phyloP scores from a whole-genome alignment of 1,284 basidiomycete species.

The Phlebopus sp. region DNA sequence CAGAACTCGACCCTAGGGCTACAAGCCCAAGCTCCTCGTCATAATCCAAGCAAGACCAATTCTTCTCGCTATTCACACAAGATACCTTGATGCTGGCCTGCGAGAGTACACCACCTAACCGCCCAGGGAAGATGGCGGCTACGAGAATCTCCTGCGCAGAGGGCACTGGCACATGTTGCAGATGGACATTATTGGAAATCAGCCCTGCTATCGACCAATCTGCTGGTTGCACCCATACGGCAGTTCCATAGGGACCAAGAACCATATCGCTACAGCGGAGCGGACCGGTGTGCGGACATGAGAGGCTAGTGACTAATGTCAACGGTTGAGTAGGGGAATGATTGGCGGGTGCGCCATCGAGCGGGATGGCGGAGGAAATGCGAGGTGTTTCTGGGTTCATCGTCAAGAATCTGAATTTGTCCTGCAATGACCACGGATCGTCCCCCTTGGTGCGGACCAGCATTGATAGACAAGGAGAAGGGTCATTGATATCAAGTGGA shows the following conservation, averaged over 20 bases:
- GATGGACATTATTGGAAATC: constrained; percentile 19
- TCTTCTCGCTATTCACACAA: constrained; percentile 33
- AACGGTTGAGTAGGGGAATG: constrained; percentile 42
- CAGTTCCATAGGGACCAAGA: constrained; percentile 52
- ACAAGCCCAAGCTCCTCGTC: constrained; percentile 52
- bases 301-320: constrained; percentile 32
- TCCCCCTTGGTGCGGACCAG: constrained; percentile 54
- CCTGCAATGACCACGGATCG: constrained; percentile 52
- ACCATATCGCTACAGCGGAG: constrained; percentile 50
- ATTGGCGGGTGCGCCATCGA: constrained; percentile 11
- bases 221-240: constrained; percentile 57
- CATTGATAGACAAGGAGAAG: constrained; percentile 40
- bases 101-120: constrained; percentile 24
- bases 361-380: constrained; percentile 1
- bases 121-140: constrained; percentile 48
- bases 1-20: constrained; percentile 48
- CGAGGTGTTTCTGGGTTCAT: constrained; percentile 24
- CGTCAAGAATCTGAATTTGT: constrained; percentile 46
- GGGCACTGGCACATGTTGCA: constrained; percentile 16
- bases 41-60: constrained; percentile 58
- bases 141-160: constrained; percentile 42
- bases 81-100: constrained; percentile 23
- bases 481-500: not conserved
- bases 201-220: constrained; percentile 39
- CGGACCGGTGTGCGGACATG: constrained; percentile 39